phyloP scores from a whole-genome alignment of 441 rosid species.

The Omphalea diandra region DNA sequence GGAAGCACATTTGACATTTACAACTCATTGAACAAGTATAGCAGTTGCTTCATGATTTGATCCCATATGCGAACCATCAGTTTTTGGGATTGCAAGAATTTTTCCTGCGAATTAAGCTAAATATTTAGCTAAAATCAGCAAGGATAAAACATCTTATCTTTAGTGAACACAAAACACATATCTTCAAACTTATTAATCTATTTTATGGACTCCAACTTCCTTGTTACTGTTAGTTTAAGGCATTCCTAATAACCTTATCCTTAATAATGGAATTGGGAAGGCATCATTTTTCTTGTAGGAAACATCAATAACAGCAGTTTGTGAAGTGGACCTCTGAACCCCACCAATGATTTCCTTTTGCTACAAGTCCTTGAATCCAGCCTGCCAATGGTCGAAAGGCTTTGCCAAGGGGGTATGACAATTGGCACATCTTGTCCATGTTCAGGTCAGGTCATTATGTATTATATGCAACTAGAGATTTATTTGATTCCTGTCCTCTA shows the following conservation, averaged over 20 bases:
- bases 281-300: too few species aligned
- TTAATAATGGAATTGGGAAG: too few species aligned
- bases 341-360: neutral
- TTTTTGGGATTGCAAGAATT: neutral
- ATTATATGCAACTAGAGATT: too few species aligned
- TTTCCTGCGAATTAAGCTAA: neutral
- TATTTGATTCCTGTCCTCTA: neutral
- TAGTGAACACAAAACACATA: too few species aligned
- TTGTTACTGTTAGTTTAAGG: too few species aligned
- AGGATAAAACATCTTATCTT: too few species aligned
- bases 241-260: too few species aligned
- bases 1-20: conserved; percentile 24
- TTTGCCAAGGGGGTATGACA: neutral
- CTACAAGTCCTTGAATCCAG: conserved; percentile 5
- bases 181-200: too few species aligned
- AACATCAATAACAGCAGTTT: too few species aligned
- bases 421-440: neutral
- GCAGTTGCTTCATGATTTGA: conserved; percentile 9
- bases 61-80: conserved; percentile 17
- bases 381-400: neutral
- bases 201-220: too few species aligned
- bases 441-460: too few species aligned
- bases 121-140: neutral
- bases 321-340: neutral
- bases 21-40: conserved; percentile 25